Conservation (phyloP, 345 rosid species). For the Kandelia obovata region DNA sequence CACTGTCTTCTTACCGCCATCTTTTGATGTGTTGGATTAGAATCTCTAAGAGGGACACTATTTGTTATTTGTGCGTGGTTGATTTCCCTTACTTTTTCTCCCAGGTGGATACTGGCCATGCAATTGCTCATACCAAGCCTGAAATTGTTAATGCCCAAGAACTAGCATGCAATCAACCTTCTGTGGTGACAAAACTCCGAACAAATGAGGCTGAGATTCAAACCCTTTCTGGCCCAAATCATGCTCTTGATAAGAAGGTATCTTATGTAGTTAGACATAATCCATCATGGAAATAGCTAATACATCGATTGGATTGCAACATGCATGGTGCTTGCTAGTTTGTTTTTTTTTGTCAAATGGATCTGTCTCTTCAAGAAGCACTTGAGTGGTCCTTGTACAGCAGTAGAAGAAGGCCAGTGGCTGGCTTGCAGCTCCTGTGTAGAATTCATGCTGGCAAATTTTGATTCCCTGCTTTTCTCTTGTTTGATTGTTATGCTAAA, state of each 20-base stretch:
- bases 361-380: conserved; percentile 33
- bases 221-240: conserved; percentile 47
- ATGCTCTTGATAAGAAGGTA: conserved; percentile 63
- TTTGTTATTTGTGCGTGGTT: not conserved
- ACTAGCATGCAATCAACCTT: conserved; percentile 34
- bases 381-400: conserved; percentile 41
- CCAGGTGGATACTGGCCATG: conserved; percentile 45
- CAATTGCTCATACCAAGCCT: conserved; percentile 36
- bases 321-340: not conserved
- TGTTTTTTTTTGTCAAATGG: not conserved
- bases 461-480: conserved; percentile 13
- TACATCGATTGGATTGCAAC: conserved; percentile 1
- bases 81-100: not conserved
- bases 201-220: conserved; percentile 59
- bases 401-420: conserved; percentile 54
- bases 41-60: not conserved
- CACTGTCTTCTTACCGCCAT: not conserved
- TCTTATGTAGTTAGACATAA: not conserved
- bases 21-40: not conserved
- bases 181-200: conserved; percentile 32
- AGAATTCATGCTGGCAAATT: not conserved
- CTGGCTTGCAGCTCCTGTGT: conserved; percentile 12
- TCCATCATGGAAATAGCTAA: not conserved
- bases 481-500: conserved; percentile 7
- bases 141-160: conserved; percentile 40